Conservation (phyloP, 1,284 basidiomycete species). For the Ceratobasidium sp. region DNA sequence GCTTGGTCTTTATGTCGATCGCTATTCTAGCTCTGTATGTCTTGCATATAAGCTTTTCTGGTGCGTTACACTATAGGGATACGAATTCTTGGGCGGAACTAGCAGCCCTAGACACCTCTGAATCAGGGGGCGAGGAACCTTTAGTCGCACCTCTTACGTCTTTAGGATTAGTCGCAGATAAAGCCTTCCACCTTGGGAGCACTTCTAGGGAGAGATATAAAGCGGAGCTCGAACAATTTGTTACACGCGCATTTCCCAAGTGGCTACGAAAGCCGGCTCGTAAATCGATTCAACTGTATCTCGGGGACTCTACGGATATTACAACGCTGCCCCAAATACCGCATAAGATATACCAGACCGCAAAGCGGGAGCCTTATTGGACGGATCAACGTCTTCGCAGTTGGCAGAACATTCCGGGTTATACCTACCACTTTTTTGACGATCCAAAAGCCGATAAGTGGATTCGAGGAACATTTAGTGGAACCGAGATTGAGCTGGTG, state of each 20-base stretch:
- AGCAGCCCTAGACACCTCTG: background rate
- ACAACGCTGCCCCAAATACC: conserved; percentile 2
- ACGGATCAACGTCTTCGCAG: conserved; percentile 15
- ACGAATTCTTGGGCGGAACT: conserved; percentile 10
- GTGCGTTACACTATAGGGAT: background rate
- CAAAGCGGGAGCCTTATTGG: conserved; percentile 39
- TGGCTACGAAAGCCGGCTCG: conserved; percentile 28
- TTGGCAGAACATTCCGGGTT: conserved; percentile 40
- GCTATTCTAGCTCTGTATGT: background rate
- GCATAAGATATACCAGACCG: conserved; percentile 46
- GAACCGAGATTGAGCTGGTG: conserved; percentile 49
- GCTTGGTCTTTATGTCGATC: background rate
- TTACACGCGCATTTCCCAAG: conserved; percentile 43
- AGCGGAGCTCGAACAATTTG: conserved; percentile 43
- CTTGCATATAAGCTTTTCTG: background rate
- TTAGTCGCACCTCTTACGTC: conserved; percentile 37
- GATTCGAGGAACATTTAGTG: conserved; percentile 48
- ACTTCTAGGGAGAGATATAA: conserved; percentile 39
- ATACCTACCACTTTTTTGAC: conserved; percentile 50
- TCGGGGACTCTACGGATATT: conserved; percentile 18
- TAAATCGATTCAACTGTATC: conserved; percentile 35
- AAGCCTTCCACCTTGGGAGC: conserved; percentile 44
- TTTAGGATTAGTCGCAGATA: conserved; percentile 46
- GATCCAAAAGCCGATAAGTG: conserved; percentile 50
- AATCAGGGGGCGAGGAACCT: background rate